phyloP scores from a whole-genome alignment of 2,329 filamentous ascomycete genomes.

The Xylariaceae sp. region DNA sequence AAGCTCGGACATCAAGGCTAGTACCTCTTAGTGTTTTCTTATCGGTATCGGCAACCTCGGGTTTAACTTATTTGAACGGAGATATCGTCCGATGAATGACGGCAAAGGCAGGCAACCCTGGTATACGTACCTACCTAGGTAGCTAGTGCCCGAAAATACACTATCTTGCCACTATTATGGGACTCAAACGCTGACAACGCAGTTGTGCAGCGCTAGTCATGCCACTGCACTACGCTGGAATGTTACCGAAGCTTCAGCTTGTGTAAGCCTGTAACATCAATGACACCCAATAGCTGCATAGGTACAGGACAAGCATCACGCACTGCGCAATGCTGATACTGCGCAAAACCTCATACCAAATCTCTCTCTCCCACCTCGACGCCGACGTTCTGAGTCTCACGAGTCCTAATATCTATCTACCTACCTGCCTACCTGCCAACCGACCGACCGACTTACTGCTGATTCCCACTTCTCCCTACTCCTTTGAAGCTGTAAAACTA shows the following conservation, averaged over 20 bases:
- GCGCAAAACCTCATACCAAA: slow-evolving; percentile 17
- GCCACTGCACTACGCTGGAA: slow-evolving; percentile 16
- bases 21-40: too few species aligned
- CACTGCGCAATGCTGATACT: slow-evolving; percentile 22
- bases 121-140: too few species aligned
- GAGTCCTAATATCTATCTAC: neutral
- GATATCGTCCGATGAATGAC: too few species aligned
- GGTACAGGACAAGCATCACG: slow-evolving; percentile 10
- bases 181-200: slow-evolving; percentile 5
- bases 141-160: too few species aligned
- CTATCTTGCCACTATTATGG: neutral
- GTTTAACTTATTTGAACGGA: too few species aligned
- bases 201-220: neutral
- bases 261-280: slow-evolving; percentile 17
- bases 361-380: neutral
- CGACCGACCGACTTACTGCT: neutral
- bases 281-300: slow-evolving; percentile 6
- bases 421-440: too few species aligned
- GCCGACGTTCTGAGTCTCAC: neutral
- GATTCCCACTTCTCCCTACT: neutral
- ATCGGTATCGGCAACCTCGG: too few species aligned
- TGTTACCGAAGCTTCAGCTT: slow-evolving; percentile 25
- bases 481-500: too few species aligned
- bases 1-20: too few species aligned
- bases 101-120: too few species aligned